These are phyloP conservation scores for Lipomyces orientalis DNA, from an alignment of 805 yeast genomes.

Conservation along the genomic window DNA sequence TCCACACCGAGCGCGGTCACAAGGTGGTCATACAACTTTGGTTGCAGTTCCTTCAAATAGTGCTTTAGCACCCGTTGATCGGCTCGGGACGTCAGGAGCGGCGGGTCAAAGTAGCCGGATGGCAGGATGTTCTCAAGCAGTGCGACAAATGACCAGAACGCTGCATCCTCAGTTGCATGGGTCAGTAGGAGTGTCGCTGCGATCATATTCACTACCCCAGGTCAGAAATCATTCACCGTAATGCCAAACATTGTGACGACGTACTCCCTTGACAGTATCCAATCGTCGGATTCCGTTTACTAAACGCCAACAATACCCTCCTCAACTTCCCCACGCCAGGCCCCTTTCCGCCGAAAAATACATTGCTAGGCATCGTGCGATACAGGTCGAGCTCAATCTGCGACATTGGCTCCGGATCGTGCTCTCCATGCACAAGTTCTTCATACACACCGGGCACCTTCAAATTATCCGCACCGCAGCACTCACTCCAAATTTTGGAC, in stretches of 20 bases:
- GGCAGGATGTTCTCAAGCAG: constrained; percentile 58
- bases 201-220: constrained; percentile 58
- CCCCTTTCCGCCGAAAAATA: constrained; percentile 59
- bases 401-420: constrained; percentile 47
- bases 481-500: constrained; percentile 58
- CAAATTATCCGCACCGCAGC: constrained; percentile 56
- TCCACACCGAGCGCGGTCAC: constrained; percentile 49
- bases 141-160: constrained; percentile 58
- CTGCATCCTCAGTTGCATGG: constrained; percentile 55
- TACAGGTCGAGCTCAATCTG: constrained; percentile 61
- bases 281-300: constrained; percentile 53
- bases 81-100: constrained; percentile 47
- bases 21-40: constrained; percentile 50
- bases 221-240: constrained; percentile 25
- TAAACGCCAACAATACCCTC: constrained; percentile 57
- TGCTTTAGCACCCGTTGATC: constrained; percentile 51
- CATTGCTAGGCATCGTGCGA: constrained; percentile 61
- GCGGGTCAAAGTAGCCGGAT: constrained; percentile 49
- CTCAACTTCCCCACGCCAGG: constrained; percentile 58
- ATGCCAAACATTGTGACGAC: background rate
- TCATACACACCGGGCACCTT: constrained; percentile 57
- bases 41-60: constrained; percentile 49
- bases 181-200: constrained; percentile 57
- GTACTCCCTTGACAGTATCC: constrained; percentile 62
- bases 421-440: constrained; percentile 38